Conservation (phyloP, 2,329 filamentous ascomycete species). For the Parasarocladium wereldwijsianum region DNA sequence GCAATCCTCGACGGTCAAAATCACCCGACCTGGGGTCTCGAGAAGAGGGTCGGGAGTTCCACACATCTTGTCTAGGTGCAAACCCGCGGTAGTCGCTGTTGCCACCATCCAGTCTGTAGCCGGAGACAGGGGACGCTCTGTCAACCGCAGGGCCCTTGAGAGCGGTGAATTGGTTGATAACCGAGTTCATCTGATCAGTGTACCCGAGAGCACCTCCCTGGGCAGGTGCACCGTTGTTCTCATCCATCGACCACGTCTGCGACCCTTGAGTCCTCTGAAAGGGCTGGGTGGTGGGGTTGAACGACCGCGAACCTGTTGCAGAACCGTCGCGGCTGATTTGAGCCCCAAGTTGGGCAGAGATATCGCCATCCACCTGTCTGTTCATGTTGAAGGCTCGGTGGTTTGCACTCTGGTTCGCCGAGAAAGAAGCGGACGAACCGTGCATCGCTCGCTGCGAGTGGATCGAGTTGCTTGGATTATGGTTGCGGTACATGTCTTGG, state of each 20-base stretch:
- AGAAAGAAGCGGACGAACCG: constrained; percentile 31
- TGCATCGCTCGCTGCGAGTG: constrained; percentile 31
- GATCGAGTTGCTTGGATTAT: constrained; percentile 28
- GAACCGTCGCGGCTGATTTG: constrained; percentile 2
- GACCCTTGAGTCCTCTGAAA: constrained; percentile 33
- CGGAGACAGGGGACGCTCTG: constrained; percentile 18
- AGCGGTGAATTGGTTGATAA: constrained; percentile 12
- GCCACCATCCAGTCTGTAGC: constrained; percentile 15
- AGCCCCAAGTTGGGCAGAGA: constrained; percentile 11
- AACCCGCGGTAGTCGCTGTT: constrained; percentile 12
- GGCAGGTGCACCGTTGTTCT: too few species aligned
- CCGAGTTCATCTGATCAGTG: constrained; percentile 16
- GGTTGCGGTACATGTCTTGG: constrained; percentile 22
- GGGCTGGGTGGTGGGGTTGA: constrained; percentile 18
- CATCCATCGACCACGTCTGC: constrained; percentile 34
- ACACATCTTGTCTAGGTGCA: constrained; percentile 19
- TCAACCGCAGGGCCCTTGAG: constrained; percentile 24
- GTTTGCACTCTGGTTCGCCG: constrained; percentile 23
- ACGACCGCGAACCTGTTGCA: constrained; percentile 8
- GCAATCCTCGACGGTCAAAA: constrained; percentile 21
- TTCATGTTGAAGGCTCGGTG: constrained; percentile 21
- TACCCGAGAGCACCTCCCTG: constrained; percentile 13
- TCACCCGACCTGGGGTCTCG: constrained; percentile 21
- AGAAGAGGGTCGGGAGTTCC: constrained; percentile 19
- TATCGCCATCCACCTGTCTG: constrained; percentile 22